phyloP scores from a whole-genome alignment of 129 eudicot genomes.

The Artemisia annua region DNA sequence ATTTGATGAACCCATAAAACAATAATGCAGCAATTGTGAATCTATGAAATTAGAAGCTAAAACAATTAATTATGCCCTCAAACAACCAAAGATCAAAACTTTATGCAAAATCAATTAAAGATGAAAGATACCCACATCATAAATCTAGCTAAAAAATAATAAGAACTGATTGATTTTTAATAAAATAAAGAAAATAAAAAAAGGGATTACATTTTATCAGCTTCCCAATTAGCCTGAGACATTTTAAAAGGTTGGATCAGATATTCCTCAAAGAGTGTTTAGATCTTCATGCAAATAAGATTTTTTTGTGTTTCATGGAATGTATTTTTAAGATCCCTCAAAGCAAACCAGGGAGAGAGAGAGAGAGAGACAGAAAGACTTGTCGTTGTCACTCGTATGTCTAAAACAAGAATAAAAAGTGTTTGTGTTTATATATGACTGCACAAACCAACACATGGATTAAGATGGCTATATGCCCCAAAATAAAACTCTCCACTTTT shows the following conservation, averaged over 20 bases:
- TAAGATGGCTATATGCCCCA: too few species aligned
- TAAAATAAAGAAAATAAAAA: too few species aligned
- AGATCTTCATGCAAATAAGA: too few species aligned
- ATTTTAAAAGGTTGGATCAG: conserved; percentile 30
- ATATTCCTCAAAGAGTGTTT: background rate
- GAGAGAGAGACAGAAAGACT: too few species aligned
- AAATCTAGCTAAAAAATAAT: conserved; percentile 30
- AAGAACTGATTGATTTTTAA: background rate
- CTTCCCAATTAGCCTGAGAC: conserved; percentile 99
- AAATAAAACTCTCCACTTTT: too few species aligned
- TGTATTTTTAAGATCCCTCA: too few species aligned
- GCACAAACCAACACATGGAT: too few species aligned
- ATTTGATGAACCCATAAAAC: background rate
- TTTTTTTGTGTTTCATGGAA: too few species aligned
- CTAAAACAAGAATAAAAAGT: too few species aligned
- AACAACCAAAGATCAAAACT: background rate
- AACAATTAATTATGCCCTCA: background rate
- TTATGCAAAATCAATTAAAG: background rate
- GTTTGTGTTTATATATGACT: too few species aligned
- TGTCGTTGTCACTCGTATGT: too few species aligned
- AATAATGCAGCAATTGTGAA: conserved; percentile 12
- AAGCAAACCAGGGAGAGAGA: too few species aligned
- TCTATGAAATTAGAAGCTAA: background rate
- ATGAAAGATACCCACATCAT: conserved; percentile 3
- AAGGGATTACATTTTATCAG: conserved; percentile 81